phyloP scores from a whole-genome alignment of 2,329 filamentous ascomycete species.

The Dothistroma septosporum region DNA sequence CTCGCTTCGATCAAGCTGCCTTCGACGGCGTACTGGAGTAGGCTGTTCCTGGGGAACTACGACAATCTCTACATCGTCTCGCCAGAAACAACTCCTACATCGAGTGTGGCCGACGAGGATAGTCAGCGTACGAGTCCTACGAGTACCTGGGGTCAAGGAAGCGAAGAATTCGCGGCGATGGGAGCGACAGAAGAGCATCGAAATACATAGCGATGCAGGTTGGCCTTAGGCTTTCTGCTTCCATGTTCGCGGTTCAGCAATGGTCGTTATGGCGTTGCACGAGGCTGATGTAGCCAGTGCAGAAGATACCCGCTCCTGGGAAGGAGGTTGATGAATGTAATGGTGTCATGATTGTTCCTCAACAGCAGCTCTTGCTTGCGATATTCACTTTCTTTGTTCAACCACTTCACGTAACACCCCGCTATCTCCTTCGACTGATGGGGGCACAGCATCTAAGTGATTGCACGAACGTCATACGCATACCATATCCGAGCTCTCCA shows the following conservation, averaged over 20 bases:
- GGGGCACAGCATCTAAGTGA: too few relatives aligned
- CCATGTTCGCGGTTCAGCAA: not conserved
- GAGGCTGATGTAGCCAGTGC: not conserved
- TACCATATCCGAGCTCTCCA: too few relatives aligned
- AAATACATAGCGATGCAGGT: not conserved
- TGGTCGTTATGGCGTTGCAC: not conserved
- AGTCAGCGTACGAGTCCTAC: slow-evolving; percentile 31
- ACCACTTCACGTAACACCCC: too few relatives aligned
- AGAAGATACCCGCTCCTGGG: not conserved
- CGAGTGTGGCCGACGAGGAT: slow-evolving; percentile 29
- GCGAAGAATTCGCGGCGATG: slow-evolving; percentile 10
- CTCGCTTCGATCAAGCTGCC: slow-evolving; percentile 48
- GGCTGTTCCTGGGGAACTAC: slow-evolving; percentile 44
- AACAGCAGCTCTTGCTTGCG: not conserved
- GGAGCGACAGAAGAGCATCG: slow-evolving; percentile 1
- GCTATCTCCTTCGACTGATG: too few relatives aligned
- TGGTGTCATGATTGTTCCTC: not conserved
- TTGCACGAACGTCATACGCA: too few relatives aligned
- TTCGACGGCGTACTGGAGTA: slow-evolving; percentile 43
- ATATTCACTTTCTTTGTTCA: too few relatives aligned
- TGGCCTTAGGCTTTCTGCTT: not conserved
- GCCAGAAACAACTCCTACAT: slow-evolving; percentile 38
- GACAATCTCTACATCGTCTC: slow-evolving; percentile 50
- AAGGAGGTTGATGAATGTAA: not conserved
- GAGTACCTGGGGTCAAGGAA: slow-evolving; percentile 27